Evolutionary conservation across 805 yeast genomes (phyloP), one percentile per base, ranked within the genome.

Genomic region (Barnettozyma populi): DNA sequence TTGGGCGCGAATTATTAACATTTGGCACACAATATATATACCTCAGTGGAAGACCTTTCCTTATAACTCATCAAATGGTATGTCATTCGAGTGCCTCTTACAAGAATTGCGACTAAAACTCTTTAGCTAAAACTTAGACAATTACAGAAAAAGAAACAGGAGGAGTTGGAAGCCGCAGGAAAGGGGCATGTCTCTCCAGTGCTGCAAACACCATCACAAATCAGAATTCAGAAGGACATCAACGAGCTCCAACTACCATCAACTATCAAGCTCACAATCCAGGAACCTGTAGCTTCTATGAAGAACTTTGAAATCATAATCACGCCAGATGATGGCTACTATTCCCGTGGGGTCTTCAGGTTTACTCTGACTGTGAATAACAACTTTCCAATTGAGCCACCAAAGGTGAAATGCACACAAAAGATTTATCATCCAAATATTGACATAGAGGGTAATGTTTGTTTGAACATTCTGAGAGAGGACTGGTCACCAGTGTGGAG

Each of bases 401-500:
- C 99, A 9, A 86, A 82, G 60, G 89, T 90, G 46, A 75, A 76
- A 55, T 85, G 95, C 57, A 45, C 72, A 27, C 76, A 81, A 45
- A 81, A 75, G 60, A 86, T 92, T 5, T 92, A 86, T 67, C 99
- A 92, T 63, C 99, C 99, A 11, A 92, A 92, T 61, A 92, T 92
- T 54, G 97, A 92, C 63, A 62, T 79, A 19, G 84, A 86, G 39
- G 98, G 98, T 0, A 92, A 90, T 61, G 86, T 92, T 6, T 92
- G 99, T 62, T 73, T 92, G 51, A 92, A 92, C 62, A 90, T 92
- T 32, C 71, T 92, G 50, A 72, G 98, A 56, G 96, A 90, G 63
- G 98, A 92, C 64, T 92, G 99, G 99, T 82, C 90, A 25, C 98
- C 99, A 0, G 96, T 90, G 0, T 71, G 92, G 55, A 86, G 85